Percentiles rank a stretch among this genome's conserved stretches.
phyloP scores from a whole-genome alignment of 305 asterid genomes.

The Fraxinus albicans region DNA sequence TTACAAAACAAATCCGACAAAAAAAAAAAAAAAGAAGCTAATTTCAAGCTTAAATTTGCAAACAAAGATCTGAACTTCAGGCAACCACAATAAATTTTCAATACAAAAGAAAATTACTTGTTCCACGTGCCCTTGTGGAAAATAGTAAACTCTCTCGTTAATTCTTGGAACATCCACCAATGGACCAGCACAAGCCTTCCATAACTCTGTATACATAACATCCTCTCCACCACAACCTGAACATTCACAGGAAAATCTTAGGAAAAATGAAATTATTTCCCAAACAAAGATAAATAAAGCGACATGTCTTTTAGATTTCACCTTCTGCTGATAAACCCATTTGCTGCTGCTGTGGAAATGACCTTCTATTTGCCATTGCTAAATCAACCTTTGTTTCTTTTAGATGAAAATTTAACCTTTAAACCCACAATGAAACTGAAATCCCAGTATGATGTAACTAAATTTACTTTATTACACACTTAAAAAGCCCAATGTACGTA shows the following conservation, averaged over 20 bases:
- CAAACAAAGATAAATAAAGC: neutral
- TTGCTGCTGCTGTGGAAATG: conserved; percentile 54
- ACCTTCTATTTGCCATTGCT: conserved; percentile 56
- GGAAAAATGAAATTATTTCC: neutral
- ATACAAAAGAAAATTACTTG: conserved; percentile 49
- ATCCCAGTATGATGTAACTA: conserved; percentile 14
- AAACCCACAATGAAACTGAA: conserved; percentile 13
- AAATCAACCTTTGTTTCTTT: conserved; percentile 20
- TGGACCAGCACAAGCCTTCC: conserved; percentile 99
- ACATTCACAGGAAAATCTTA: conserved; percentile 11
- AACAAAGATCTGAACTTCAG: conserved; percentile 31
- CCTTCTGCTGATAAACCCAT: conserved; percentile 45
- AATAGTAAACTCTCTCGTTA: conserved; percentile 71
- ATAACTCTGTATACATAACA: conserved; percentile 63
- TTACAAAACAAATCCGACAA: conserved; percentile 13
- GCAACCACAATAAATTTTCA: neutral
- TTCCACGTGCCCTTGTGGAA: conserved; percentile 95
- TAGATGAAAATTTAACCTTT: neutral
- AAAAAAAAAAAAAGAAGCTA: neutral
- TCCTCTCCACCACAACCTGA: conserved; percentile 50
- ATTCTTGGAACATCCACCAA: conserved; percentile 75
- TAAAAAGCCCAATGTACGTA: neutral
- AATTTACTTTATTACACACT: conserved; percentile 9
- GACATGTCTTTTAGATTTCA: conserved; percentile 8
- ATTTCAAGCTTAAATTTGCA: conserved; percentile 18